Conservation (phyloP, 2,329 filamentous ascomycete species). For the Geosmithia putterillii region DNA sequence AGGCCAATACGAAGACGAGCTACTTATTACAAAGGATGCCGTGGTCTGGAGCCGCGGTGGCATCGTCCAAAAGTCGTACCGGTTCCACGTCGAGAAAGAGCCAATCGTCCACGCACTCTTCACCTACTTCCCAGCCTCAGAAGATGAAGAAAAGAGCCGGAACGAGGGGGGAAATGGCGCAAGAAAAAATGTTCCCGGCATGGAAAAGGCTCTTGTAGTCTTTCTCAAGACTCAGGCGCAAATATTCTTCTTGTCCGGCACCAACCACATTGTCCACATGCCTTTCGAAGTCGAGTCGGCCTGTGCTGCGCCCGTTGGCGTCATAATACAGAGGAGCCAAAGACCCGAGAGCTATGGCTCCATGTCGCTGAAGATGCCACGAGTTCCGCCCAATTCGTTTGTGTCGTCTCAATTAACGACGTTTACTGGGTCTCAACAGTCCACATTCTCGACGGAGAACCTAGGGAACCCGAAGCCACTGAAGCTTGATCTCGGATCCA, state of each 20-base stretch:
- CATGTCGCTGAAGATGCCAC: conserved; percentile 42
- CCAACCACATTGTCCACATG: conserved; percentile 80
- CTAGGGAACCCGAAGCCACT: conserved; percentile 42
- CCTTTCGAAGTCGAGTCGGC: conserved; percentile 89
- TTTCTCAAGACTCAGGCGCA: conserved; percentile 89
- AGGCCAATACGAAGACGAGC: conserved; percentile 56
- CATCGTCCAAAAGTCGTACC: conserved; percentile 74
- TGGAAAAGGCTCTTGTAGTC: conserved; percentile 68
- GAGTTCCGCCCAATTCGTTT: conserved; percentile 74
- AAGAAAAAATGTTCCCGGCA: conserved; percentile 6
- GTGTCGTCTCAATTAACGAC: conserved; percentile 54
- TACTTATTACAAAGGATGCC: conserved; percentile 61
- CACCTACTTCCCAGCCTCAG: conserved; percentile 60
- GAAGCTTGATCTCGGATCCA: conserved; percentile 37
- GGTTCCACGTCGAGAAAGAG: conserved; percentile 78
- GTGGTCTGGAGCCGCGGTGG: conserved; percentile 86
- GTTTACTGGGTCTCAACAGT: conserved; percentile 35
- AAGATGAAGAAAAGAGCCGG: conserved; percentile 16
- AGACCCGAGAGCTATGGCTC: conserved; percentile 35
- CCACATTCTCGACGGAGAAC: conserved; percentile 43
- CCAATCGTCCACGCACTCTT: conserved; percentile 75
- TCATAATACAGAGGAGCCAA: conserved; percentile 76
- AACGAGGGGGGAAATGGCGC: conserved; percentile 1
- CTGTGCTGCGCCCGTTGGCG: conserved; percentile 68
- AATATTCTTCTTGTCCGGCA: conserved; percentile 80